Base-by-base conservation (phyloP, 441 rosid species). In the Rhodomyrtus psidioides region DNA sequence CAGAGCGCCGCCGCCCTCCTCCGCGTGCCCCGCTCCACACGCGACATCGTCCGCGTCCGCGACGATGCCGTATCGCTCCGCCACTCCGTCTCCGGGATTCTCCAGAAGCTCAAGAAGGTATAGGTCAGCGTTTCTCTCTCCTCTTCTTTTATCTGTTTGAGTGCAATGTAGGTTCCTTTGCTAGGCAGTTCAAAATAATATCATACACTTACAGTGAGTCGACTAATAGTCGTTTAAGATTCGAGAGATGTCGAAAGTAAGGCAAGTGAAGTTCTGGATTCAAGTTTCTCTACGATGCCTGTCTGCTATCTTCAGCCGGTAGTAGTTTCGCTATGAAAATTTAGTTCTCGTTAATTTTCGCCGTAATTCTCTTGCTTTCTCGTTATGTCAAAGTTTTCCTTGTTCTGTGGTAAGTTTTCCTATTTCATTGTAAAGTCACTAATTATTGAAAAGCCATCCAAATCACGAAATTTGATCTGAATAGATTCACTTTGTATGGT, bases 21-120 rank as follows among this genome's bases (percentile, higher is more conserved):
- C 89, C 99, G 99, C 83, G 97, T 96, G 56, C 99, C 99, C 10
- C 98, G 99, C 24, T 98, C 98, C 86, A 93, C 98, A 1, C 98
- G 99, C 65, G 99, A 97, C 84, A 95, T 96, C 51, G 90, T 96
- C 85, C 99, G 98, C 58, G 95, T 97, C 83, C 97, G 98, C 2
- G 99, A 96, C 84, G 99, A 97, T 74, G 99, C 99, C 15, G 90
- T 94, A 65, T 95, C 98, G 53, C 94, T 97, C 83, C 98, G 99
- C 83, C 86, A 84, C 55, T 93, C 99, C 39, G 95, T 94, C 83
- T 94, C 95, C 70, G 96, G 94, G 81, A 97, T 97, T 87, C 96
- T 96, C 83, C 95, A 94, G 89, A 97, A 95, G 95, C 96, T 97
- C 89, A 95, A 94, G 88, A 96, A 95, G 97, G 99, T 95, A 51